Evolutionary conservation across 139 green algal species (phyloP).

Genomic region (Chlorella sp.): DNA sequence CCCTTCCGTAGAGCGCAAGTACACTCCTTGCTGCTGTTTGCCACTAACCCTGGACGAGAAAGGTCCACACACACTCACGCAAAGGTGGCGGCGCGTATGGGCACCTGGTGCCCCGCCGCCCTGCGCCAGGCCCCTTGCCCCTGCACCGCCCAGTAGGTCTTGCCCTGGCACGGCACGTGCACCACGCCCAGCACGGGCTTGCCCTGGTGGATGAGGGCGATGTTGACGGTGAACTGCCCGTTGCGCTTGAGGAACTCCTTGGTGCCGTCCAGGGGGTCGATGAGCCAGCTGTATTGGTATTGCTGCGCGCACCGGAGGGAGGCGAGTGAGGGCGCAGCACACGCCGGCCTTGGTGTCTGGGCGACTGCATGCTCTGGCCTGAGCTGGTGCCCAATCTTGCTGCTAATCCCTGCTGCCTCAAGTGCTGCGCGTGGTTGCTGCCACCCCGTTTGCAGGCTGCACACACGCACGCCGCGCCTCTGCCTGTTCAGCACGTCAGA

Average conservation of each 20-base stretch:
- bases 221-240: conserved; percentile 71
- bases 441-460: neutral
- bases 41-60: too few relatives aligned
- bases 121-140: conserved; percentile 66
- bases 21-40: too few relatives aligned
- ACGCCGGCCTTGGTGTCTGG: too few relatives aligned
- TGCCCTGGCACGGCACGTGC: conserved; percentile 53
- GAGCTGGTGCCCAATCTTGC: too few relatives aligned
- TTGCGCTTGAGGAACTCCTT: conserved; percentile 93
- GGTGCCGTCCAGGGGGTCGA: conserved; percentile 86
- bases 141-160: conserved; percentile 52
- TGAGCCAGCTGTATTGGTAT: conserved; percentile 75
- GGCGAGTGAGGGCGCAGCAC: neutral
- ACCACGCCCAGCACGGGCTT: conserved; percentile 77
- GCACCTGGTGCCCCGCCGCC: conserved; percentile 15
- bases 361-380: too few relatives aligned
- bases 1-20: too few relatives aligned
- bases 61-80: too few relatives aligned
- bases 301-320: conserved; percentile 18
- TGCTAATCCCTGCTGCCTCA: too few relatives aligned
- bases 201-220: conserved; percentile 54
- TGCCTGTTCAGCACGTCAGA: neutral
- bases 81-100: neutral
- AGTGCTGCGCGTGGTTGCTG: neutral
- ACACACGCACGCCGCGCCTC: neutral